Conservation (phyloP, 2,329 filamentous ascomycete genomes). For the Botrytis paeoniae region DNA sequence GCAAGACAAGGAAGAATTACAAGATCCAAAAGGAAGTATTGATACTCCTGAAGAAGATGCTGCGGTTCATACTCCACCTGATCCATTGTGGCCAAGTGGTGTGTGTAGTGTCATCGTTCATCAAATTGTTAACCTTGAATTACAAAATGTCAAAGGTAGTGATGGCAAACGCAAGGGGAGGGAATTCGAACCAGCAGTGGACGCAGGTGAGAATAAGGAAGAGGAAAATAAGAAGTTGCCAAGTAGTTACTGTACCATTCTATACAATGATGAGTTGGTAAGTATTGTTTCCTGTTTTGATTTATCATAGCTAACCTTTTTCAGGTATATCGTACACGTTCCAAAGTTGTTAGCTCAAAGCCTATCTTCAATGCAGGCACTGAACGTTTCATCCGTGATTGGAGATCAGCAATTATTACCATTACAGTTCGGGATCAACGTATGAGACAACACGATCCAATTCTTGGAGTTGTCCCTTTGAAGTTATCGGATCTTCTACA, state of each 20-base stretch:
- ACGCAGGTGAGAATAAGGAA: conserved; percentile 80
- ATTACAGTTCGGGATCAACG: conserved; percentile 85
- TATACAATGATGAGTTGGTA: conserved; percentile 81
- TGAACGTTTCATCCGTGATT: conserved; percentile 88
- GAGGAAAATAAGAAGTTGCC: conserved; percentile 78
- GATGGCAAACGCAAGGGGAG: conserved; percentile 75
- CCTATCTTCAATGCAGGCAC: conserved; percentile 98
- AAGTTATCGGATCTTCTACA: conserved; percentile 86
- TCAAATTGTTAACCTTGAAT: conserved; percentile 90
- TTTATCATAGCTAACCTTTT: conserved; percentile 22
- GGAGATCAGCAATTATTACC: conserved; percentile 83
- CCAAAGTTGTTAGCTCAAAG: conserved; percentile 89
- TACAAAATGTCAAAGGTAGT: conserved; percentile 87
- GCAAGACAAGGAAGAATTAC: conserved; percentile 69
- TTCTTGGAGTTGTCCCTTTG: conserved; percentile 86
- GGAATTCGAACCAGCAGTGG: conserved; percentile 85
- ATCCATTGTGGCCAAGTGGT: conserved; percentile 94
- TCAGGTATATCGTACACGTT: conserved; percentile 82
- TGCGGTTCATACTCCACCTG: conserved; percentile 84
- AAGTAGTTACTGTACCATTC: conserved; percentile 89
- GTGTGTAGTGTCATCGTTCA: conserved; percentile 84
- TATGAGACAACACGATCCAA: conserved; percentile 89
- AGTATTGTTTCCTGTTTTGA: conserved; percentile 26
- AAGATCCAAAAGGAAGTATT: conserved; percentile 82
- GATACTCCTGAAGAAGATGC: conserved; percentile 76